Evolutionary conservation across 345 rosid genomes (phyloP), one percentile per base, ranked within the genome.

Genomic region (Draba incana): DNA sequence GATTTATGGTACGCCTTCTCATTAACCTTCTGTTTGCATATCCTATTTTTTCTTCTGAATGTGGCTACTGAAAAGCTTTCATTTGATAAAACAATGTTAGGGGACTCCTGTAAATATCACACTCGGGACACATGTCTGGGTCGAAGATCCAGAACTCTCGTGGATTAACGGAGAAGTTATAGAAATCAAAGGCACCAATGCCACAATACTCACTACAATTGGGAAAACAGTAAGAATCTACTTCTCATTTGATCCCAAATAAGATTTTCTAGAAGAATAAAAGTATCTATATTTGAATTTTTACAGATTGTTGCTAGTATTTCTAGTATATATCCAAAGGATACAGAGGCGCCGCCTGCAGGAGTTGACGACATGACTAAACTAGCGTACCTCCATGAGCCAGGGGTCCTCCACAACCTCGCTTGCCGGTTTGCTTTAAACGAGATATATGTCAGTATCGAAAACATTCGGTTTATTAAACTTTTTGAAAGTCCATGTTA

Each of bases 331-430:
- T 81, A 82, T 70, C 85, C 91, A 45, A 79, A 82, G 75, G 85
- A 86, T 69, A 78, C 84, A 37, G 85, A 86, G 69, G 86, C 84
- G 0, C 86, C 85, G 0, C 75, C 86, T 59, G 80, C 82, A 45
- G 91, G 88, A 71, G 91, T 86, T 49, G 85, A 84, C 33, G 91
- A 86, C 72, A 86, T 86, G 86, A 86, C 86, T 28, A 86, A 84
- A 68, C 68, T 84, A 45, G 88, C 91, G 47, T 86, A 82, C 74
- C 83, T 86, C 45, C 86, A 86, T 57, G 91, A 86, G 69, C 86
- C 85, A 46, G 88, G 88, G 70, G 88, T 86, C 64, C 76, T 84
- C 46, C 74, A 85, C 53, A 85, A 85, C 76, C 84, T 85, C 4
- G 81, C 69, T 69, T 77, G 82, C 66, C 82, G 90, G 49, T 85